Evolutionary conservation across 176 grass and related monocot species (phyloP).

Genomic region (Aegilops longissima): DNA sequence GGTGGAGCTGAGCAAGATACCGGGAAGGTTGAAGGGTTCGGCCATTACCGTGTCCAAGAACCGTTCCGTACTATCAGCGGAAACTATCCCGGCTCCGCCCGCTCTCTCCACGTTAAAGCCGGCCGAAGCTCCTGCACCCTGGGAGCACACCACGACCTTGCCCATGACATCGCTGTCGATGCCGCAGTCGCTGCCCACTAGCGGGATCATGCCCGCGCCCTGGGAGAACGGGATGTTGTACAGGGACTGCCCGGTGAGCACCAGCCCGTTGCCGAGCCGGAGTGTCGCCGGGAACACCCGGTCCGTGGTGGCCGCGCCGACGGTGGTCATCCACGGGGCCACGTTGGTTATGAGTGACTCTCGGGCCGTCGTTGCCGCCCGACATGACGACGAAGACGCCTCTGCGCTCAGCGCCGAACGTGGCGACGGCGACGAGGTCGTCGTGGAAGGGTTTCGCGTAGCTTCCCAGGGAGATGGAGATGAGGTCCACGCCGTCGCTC

Average conservation of each 20-base stretch:
- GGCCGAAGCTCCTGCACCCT: background rate
- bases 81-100: conserved; percentile 14
- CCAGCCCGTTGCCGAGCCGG: too few relatives aligned
- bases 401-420: conserved; percentile 17
- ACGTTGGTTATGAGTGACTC: background rate
- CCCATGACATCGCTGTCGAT: conserved; percentile 9
- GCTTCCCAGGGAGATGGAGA: conserved; percentile 20
- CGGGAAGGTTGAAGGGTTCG: background rate
- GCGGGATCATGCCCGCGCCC: background rate
- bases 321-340: too few relatives aligned
- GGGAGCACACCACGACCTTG: conserved; percentile 26
- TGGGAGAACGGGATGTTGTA: background rate
- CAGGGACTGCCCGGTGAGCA: background rate
- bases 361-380: background rate
- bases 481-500: conserved; percentile 43
- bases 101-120: conserved; percentile 13
- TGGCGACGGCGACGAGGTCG: background rate
- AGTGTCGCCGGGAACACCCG: background rate
- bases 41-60: background rate
- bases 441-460: background rate
- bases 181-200: background rate
- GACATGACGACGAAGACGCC: conserved; percentile 25
- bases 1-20: conserved; percentile 4
- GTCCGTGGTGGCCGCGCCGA: background rate
- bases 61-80: background rate